These are phyloP conservation scores for Cucurbita argyrosperma DNA, from an alignment of 306 rosid species.

Conservation along the genomic window DNA sequence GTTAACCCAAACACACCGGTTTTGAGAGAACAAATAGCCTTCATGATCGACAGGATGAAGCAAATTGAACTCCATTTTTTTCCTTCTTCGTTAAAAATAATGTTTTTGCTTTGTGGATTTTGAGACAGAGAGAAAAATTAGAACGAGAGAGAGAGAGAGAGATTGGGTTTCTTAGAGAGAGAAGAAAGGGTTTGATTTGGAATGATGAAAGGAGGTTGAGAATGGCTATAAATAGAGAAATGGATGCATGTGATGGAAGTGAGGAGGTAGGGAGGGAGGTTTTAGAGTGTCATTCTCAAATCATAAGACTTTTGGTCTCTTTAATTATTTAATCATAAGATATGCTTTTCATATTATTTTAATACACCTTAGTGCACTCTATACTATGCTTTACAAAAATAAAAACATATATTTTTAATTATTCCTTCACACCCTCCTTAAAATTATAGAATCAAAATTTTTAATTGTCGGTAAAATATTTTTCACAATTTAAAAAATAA, in stretches of 20 bases:
- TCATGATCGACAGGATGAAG: too few species aligned
- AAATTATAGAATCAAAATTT: too few species aligned
- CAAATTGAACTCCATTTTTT: constrained; percentile 17
- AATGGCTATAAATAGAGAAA: constrained; percentile 40
- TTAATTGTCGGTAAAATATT: not conserved
- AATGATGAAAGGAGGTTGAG: constrained; percentile 14
- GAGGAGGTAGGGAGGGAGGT: constrained; percentile 21
- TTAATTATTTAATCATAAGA: constrained; percentile 6
- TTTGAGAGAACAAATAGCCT: constrained; percentile 12
- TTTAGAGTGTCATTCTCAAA: constrained; percentile 10
- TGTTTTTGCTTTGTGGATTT: not conserved
- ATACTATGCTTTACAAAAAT: not conserved
- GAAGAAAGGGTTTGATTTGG: constrained; percentile 27
- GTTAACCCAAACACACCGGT: constrained; percentile 57
- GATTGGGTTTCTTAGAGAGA: not conserved
- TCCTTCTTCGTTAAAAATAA: constrained; percentile 11
- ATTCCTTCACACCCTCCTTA: not conserved
- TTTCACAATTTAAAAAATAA: not conserved
- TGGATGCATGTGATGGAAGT: constrained; percentile 24
- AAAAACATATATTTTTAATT: not conserved
- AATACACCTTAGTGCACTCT: constrained; percentile 25
- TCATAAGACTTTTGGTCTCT: constrained; percentile 15
- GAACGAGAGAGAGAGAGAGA: not conserved
- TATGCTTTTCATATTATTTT: constrained; percentile 22
- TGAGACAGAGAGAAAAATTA: not conserved